Conservation (phyloP, 2,329 filamentous ascomycete genomes). For the Colletotrichum filicis region DNA sequence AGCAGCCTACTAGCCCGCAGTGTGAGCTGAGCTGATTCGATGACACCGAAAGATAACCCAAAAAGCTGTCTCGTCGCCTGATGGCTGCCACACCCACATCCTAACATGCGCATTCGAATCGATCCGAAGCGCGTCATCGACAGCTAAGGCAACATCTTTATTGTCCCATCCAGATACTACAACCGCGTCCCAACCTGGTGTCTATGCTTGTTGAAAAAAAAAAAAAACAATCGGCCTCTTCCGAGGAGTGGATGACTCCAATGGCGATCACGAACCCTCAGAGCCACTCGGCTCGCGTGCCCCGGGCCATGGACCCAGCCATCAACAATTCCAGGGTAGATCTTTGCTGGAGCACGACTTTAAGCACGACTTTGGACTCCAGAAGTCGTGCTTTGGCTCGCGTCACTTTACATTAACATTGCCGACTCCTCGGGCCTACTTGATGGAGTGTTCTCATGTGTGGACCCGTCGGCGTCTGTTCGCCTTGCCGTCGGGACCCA, state of each 20-base stretch:
- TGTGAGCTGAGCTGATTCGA: conserved; percentile 18
- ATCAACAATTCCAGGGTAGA: neutral
- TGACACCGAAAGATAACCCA: conserved; percentile 14
- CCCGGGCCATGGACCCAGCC: conserved; percentile 6
- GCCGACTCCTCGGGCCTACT: neutral
- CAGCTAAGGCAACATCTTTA: neutral
- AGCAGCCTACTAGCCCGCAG: neutral
- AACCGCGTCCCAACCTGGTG: neutral
- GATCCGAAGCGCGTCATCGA: conserved; percentile 21
- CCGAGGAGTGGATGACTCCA: conserved; percentile 12
- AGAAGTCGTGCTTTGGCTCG: conserved; percentile 8
- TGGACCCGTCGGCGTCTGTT: conserved; percentile 3
- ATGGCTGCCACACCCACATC: conserved; percentile 16
- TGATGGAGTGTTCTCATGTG: neutral
- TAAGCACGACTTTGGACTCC: conserved; percentile 16
- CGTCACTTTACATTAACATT: neutral
- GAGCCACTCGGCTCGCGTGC: conserved; percentile 23
- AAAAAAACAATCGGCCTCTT: conserved; percentile 1
- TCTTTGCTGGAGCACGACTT: conserved; percentile 7
- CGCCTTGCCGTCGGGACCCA: neutral
- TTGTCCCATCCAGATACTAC: neutral
- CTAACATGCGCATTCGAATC: conserved; percentile 5
- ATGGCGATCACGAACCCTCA: conserved; percentile 1
- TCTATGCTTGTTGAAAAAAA: neutral
- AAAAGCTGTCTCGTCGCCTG: neutral